Percentiles rank a stretch among this genome's conserved stretches.
These are phyloP conservation scores for Paecilomyces formosus DNA, from an alignment of 2,329 filamentous ascomycete species.

Conservation along the genomic window DNA sequence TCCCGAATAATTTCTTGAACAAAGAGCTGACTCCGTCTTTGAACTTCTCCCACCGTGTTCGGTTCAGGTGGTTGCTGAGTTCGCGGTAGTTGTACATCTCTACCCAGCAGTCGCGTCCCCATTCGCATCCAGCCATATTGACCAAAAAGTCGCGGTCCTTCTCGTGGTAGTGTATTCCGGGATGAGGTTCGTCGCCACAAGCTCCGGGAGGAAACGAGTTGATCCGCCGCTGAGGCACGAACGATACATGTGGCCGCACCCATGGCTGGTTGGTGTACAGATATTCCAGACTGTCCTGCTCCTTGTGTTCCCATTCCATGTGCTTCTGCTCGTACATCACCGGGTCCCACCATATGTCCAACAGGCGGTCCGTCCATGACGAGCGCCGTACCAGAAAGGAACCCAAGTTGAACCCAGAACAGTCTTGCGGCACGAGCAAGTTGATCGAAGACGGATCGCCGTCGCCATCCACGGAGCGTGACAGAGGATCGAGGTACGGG, in stretches of 20 bases:
- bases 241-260: conserved; percentile 81
- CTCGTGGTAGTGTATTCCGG: conserved; percentile 76
- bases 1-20: conserved; percentile 15
- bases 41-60: conserved; percentile 66
- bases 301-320: conserved; percentile 98
- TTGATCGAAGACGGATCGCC: conserved; percentile 72
- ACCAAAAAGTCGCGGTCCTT: conserved; percentile 85
- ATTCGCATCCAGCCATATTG: conserved; percentile 98
- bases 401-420: conserved; percentile 89
- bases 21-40: conserved; percentile 19
- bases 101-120: conserved; percentile 93
- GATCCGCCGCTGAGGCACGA: conserved; percentile 83
- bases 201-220: conserved; percentile 91
- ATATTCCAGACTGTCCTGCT: conserved; percentile 91
- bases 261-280: conserved; percentile 87
- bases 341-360: conserved; percentile 98
- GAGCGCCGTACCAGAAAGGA: conserved; percentile 88
- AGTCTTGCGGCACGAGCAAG: conserved; percentile 85
- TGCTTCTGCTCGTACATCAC: conserved; percentile 97
- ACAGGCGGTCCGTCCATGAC: conserved; percentile 79
- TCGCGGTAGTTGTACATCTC: conserved; percentile 96
- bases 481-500: conserved; percentile 66
- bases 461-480: conserved; percentile 68
- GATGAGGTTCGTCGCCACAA: conserved; percentile 58
- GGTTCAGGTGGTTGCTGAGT: conserved; percentile 82